Evolutionary conservation across 257 asterid species (phyloP).

Genomic region (Anisodus acutangulus): DNA sequence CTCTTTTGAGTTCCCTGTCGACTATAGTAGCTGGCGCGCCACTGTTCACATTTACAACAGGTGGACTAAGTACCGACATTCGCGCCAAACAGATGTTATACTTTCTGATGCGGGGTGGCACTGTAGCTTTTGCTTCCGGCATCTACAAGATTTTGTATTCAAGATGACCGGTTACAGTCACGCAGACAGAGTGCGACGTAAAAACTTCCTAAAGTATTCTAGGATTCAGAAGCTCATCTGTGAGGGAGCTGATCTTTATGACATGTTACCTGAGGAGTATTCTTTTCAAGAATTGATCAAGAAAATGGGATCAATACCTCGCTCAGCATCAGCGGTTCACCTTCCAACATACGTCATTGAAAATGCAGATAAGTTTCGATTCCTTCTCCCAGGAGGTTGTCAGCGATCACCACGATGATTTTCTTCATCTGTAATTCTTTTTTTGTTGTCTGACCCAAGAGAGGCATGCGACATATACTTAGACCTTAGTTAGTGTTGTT

Average conservation of each 20-base stretch:
- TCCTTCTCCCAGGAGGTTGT: constrained; percentile 94
- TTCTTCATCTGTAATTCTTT: not conserved
- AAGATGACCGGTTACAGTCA: constrained; percentile 77
- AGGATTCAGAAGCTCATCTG: constrained; percentile 82
- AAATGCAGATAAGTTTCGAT: constrained; percentile 71
- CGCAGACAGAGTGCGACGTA: constrained; percentile 60
- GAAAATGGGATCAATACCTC: constrained; percentile 86
- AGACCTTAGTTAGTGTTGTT: not conserved
- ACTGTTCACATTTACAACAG: constrained; percentile 58
- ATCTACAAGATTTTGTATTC: constrained; percentile 60
- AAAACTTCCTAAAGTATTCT: constrained; percentile 53
- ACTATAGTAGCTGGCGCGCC: constrained; percentile 86
- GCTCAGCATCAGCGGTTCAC: constrained; percentile 83
- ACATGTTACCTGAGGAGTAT: constrained; percentile 94
- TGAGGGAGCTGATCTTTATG: constrained; percentile 76
- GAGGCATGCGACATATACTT: not conserved
- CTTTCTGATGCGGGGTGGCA: constrained; percentile 97
- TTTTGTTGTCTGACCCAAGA: no score
- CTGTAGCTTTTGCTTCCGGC: constrained; percentile 82
- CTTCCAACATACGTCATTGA: constrained; percentile 75
- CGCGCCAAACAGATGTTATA: constrained; percentile 64
- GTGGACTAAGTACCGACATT: constrained; percentile 73
- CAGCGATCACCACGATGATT: constrained; percentile 49
- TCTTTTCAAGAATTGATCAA: constrained; percentile 76
- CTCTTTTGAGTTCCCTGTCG: constrained; percentile 90